Conservation (phyloP, 1,139 yeast species). For the Scheffersomyces illinoinensis region DNA sequence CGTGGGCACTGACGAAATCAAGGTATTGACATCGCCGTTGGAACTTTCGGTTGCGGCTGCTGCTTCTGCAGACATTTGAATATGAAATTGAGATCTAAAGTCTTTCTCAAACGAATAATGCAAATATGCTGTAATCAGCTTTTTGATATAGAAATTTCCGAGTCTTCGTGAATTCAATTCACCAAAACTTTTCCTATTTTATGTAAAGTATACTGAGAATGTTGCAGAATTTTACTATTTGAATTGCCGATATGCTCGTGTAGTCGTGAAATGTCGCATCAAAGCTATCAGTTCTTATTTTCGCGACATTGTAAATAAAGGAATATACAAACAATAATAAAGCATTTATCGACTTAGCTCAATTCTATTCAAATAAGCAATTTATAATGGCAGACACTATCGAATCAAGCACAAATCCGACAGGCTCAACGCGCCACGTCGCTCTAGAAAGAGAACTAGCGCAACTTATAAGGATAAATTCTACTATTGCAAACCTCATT, state of each 20-base stretch:
- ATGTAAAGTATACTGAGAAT: neutral
- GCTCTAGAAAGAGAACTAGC: conserved; percentile 41
- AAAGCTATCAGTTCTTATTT: neutral
- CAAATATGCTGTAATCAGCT: neutral
- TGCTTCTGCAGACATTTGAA: neutral
- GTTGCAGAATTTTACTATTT: neutral
- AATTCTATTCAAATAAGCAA: neutral
- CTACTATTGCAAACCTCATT: conserved; percentile 29
- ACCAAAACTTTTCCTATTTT: neutral
- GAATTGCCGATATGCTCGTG: neutral
- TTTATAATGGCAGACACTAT: neutral
- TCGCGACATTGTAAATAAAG: neutral
- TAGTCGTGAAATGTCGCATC: neutral
- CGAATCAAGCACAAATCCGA: neutral
- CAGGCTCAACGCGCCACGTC: conserved; percentile 19
- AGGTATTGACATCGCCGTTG: neutral
- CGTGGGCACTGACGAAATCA: conserved; percentile 46
- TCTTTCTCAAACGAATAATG: no score
- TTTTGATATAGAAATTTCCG: neutral
- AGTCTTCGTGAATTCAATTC: neutral
- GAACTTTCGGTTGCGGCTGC: neutral
- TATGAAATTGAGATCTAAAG: neutral
- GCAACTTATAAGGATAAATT: conserved; percentile 34
- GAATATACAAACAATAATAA: neutral
- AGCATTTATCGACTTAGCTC: neutral